These are phyloP conservation scores for Calonectria multiphialidica DNA, from an alignment of 2,329 filamentous ascomycete species.

Conservation along the genomic window DNA sequence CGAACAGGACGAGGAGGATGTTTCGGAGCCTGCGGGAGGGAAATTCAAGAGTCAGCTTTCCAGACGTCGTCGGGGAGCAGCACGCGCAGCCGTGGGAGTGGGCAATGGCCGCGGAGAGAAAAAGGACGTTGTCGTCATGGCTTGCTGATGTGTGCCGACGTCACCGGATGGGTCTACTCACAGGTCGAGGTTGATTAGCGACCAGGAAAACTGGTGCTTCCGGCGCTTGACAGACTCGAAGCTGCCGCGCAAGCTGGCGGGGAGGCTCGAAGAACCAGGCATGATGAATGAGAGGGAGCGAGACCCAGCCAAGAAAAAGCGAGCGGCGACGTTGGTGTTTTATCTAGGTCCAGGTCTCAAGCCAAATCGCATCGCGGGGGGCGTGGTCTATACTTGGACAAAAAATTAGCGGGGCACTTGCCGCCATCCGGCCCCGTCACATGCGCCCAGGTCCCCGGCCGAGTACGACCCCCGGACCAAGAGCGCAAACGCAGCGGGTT, in stretches of 20 bases:
- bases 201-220: slow-evolving; percentile 66
- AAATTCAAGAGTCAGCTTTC: slow-evolving; percentile 13
- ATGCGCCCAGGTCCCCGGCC: slow-evolving; percentile 31
- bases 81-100: neutral
- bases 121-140: neutral
- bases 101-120: neutral
- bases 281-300: slow-evolving; percentile 52
- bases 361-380: slow-evolving; percentile 40
- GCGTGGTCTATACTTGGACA: slow-evolving; percentile 47
- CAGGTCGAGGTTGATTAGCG: slow-evolving; percentile 76
- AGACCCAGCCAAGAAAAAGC: neutral
- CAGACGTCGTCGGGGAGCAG: neutral
- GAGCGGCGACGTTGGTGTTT: slow-evolving; percentile 18
- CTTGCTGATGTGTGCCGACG: neutral
- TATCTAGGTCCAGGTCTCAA: slow-evolving; percentile 20
- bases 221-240: slow-evolving; percentile 71
- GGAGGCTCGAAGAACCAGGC: slow-evolving; percentile 77
- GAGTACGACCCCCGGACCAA: neutral
- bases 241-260: slow-evolving; percentile 77
- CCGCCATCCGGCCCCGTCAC: slow-evolving; percentile 38
- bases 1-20: slow-evolving; percentile 88
- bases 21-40: slow-evolving; percentile 76
- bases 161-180: slow-evolving; percentile 56
- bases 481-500: neutral
- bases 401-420: slow-evolving; percentile 42